Percentiles rank a stretch among this genome's conserved stretches.
Conservation (phyloP, 345 rosid species). For the Gossypium australe region DNA sequence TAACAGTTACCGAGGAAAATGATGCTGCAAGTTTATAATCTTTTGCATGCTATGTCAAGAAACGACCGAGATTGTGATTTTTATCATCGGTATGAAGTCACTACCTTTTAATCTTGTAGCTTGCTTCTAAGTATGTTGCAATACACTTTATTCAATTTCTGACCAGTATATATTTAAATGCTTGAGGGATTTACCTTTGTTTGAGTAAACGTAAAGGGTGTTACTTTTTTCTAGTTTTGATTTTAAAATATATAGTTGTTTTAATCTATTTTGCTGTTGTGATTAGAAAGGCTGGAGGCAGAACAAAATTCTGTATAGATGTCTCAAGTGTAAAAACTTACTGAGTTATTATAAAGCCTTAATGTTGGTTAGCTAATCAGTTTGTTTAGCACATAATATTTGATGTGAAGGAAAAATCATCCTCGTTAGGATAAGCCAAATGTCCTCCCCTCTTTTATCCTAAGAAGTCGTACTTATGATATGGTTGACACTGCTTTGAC, state of each 20-base stretch:
- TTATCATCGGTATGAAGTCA: constrained; percentile 78
- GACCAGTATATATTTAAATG: constrained; percentile 3
- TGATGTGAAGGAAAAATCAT: background rate
- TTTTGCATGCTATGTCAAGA: constrained; percentile 87
- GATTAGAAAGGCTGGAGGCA: background rate
- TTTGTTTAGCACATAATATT: background rate
- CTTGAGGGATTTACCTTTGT: background rate
- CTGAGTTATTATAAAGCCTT: background rate
- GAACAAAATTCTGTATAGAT: background rate
- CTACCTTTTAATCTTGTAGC: background rate
- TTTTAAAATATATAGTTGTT: background rate
- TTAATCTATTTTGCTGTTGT: background rate
- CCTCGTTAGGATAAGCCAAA: background rate
- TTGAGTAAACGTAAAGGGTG: background rate
- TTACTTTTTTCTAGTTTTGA: background rate
- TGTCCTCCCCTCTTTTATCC: background rate
- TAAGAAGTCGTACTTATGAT: background rate
- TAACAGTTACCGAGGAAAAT: constrained; percentile 93
- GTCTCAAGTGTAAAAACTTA: background rate
- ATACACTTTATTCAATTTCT: constrained; percentile 7
- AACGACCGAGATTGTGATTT: constrained; percentile 94
- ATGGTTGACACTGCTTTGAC: background rate
- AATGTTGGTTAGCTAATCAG: background rate
- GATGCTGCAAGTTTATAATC: constrained; percentile 93
- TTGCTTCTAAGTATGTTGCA: background rate